A percentile compares a stretch with the other conserved stretches of the same genome.
phyloP scores from a whole-genome alignment of 305 asterid species.

The Fraxinus baroniana region DNA sequence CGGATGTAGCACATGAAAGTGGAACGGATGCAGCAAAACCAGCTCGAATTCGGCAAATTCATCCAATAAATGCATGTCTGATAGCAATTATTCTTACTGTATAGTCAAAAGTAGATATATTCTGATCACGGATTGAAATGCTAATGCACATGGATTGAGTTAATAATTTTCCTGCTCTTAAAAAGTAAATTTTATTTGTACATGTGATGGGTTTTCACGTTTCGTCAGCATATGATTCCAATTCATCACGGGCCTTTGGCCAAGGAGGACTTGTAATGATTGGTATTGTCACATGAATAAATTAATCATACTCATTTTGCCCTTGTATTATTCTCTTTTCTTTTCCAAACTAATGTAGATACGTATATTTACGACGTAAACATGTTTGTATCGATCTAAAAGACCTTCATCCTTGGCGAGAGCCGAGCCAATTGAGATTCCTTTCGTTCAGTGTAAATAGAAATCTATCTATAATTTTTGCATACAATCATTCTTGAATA shows the following conservation, averaged over 20 bases:
- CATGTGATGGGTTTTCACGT: not conserved
- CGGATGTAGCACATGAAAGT: not conserved
- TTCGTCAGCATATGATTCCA: not conserved
- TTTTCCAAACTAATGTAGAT: not conserved
- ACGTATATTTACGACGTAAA: not conserved
- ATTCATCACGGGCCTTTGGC: not conserved
- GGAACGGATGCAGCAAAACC: not conserved
- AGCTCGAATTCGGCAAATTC: not conserved
- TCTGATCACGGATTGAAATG: constrained; percentile 1
- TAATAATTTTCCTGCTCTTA: not conserved
- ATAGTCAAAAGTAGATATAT: not conserved
- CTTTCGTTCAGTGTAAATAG: not conserved
- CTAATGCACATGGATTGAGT: not conserved
- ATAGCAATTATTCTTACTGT: not conserved
- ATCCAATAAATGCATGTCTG: not conserved
- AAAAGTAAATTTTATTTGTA: not conserved
- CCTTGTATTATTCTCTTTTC: not conserved
- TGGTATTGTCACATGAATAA: constrained; percentile 18
- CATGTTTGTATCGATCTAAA: not conserved
- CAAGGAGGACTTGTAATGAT: not conserved
- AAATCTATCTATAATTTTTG: not conserved
- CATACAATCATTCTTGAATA: not conserved
- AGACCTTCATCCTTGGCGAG: not conserved
- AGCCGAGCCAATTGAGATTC: not conserved
- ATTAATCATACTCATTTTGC: constrained; percentile 5